These are phyloP conservation scores for Epichloe brachyelytri DNA, from an alignment of 2,329 filamentous ascomycete genomes.

Conservation along the genomic window DNA sequence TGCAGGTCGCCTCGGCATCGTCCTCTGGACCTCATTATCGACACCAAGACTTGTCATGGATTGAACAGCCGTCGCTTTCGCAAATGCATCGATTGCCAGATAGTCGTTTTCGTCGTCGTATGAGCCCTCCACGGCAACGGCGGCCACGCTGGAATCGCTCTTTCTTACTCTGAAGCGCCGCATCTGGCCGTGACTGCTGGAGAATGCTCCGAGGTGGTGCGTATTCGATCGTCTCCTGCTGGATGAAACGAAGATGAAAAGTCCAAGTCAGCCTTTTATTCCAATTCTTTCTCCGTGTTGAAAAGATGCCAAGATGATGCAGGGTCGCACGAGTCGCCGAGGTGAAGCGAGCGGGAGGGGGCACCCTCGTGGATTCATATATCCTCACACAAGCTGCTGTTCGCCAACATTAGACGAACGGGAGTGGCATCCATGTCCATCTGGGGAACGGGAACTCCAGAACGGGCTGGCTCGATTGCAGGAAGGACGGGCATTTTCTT, in stretches of 20 bases:
- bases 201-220: not conserved
- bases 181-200: not conserved
- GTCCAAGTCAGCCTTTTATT: not conserved
- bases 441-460: not conserved
- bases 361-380: not conserved
- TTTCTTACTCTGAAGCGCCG: not conserved
- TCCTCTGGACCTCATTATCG: not conserved
- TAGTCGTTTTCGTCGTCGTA: not conserved
- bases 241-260: not conserved
- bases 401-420: not conserved
- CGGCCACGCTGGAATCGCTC: not conserved
- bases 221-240: not conserved
- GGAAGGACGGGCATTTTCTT: not conserved
- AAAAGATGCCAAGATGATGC: not conserved
- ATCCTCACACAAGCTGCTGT: slow-evolving; percentile 1
- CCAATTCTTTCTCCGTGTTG: not conserved
- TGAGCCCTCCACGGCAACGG: not conserved
- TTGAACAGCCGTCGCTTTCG: not conserved
- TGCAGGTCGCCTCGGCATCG: not conserved
- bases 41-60: not conserved
- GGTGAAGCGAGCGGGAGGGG: not conserved
- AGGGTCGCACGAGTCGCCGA: not conserved
- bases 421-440: not conserved
- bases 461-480: not conserved
- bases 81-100: not conserved